A percentile compares a stretch with the other conserved stretches of the same genome.
Evolutionary conservation across 306 rosid species (phyloP).

Genomic region (Purshia tridentata): DNA sequence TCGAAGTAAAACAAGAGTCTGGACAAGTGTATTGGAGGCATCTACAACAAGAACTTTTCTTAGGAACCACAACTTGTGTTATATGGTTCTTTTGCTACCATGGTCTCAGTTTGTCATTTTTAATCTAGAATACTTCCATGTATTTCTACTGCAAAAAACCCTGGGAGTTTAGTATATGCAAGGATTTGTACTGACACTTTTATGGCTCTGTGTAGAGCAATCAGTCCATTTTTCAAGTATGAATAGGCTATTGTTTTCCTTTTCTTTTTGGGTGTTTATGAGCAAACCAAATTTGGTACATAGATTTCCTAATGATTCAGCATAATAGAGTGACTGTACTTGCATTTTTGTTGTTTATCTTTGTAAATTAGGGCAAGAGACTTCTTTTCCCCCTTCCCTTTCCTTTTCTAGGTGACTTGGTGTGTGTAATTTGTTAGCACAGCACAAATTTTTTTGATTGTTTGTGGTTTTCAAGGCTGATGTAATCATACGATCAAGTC

Average conservation of each 20-base stretch:
- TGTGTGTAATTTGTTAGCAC: too few species aligned
- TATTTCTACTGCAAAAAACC: neutral
- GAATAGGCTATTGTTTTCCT: neutral
- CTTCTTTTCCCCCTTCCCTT: neutral
- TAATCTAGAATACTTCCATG: neutral
- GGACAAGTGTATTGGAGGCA: neutral
- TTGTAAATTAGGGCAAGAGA: neutral
- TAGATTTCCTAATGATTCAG: neutral
- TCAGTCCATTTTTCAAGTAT: too few species aligned
- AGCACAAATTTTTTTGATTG: too few species aligned
- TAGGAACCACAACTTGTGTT: neutral
- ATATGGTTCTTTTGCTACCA: neutral
- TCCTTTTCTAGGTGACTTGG: neutral
- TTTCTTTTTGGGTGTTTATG: neutral
- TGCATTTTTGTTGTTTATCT: slow-evolving; percentile 1
- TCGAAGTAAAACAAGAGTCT: neutral
- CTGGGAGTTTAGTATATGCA: slow-evolving; percentile 1
- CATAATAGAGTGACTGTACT: neutral
- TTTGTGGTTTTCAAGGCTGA: neutral
- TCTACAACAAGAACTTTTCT: neutral
- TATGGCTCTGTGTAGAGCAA: neutral
- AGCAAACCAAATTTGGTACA: neutral
- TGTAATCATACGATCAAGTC: neutral
- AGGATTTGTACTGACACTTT: neutral
- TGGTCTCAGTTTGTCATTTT: slow-evolving; percentile 1